These are phyloP conservation scores for Ascochyta clinopodiicola DNA, from an alignment of 2,329 filamentous ascomycete genomes.

Conservation along the genomic window DNA sequence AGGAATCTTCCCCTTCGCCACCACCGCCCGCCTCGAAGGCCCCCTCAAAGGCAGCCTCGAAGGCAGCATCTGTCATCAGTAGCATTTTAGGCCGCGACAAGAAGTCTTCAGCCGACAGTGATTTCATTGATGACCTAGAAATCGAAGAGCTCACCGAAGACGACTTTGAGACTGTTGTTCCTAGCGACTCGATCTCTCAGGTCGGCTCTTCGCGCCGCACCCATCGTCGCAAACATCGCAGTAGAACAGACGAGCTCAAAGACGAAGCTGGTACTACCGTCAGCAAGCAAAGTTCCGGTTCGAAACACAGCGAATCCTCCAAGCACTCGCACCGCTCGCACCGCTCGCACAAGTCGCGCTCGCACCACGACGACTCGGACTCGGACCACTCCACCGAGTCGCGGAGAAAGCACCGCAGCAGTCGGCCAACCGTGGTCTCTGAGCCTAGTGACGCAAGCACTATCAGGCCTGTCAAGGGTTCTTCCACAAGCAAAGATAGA, in stretches of 20 bases:
- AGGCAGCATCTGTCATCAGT: conserved; percentile 42
- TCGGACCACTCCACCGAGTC: conserved; percentile 30
- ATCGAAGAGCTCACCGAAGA: conserved; percentile 42
- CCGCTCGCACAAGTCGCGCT: conserved; percentile 35
- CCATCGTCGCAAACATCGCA: conserved; percentile 40
- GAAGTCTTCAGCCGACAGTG: conserved; percentile 38
- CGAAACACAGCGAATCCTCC: conserved; percentile 32
- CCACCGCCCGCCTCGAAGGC: conserved; percentile 31
- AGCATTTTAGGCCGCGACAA: conserved; percentile 46
- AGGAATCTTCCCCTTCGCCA: conserved; percentile 32
- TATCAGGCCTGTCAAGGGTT: conserved; percentile 34
- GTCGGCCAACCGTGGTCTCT: conserved; percentile 32
- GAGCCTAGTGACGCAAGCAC: conserved; percentile 47
- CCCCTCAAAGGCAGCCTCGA: conserved; percentile 30
- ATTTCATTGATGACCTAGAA: conserved; percentile 47
- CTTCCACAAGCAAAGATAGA: conserved; percentile 19
- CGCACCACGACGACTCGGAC: conserved; percentile 13
- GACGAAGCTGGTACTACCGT: conserved; percentile 28
- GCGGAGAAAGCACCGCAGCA: conserved; percentile 26
- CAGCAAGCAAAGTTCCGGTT: conserved; percentile 38
- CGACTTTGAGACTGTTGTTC: conserved; percentile 55
- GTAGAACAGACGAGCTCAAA: conserved; percentile 15
- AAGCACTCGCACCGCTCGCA: conserved; percentile 31
- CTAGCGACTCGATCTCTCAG: conserved; percentile 57
- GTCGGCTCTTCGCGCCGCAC: conserved; percentile 35